These are phyloP conservation scores for Raffaelea arxii DNA, from an alignment of 2,329 filamentous ascomycete genomes.

Conservation along the genomic window DNA sequence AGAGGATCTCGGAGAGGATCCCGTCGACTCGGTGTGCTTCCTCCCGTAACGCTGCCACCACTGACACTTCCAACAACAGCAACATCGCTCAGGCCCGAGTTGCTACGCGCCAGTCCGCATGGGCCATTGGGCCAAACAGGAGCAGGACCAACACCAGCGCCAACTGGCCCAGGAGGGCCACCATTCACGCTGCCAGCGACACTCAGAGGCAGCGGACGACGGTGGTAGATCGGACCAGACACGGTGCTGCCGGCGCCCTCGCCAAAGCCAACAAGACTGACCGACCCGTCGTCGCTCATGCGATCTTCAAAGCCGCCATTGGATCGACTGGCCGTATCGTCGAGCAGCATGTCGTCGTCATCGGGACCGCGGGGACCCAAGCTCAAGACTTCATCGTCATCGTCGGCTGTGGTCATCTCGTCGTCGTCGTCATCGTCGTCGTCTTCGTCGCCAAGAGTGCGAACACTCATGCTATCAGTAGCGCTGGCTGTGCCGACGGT, in stretches of 20 bases:
- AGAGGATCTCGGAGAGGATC: constrained; percentile 4
- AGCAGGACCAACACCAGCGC: neutral
- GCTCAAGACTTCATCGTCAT: constrained; percentile 56
- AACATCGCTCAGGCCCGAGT: constrained; percentile 41
- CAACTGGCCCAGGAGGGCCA: constrained; percentile 17
- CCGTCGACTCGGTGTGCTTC: neutral
- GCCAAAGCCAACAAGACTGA: constrained; percentile 82
- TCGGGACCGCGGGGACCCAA: constrained; percentile 41
- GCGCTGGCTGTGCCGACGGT: constrained; percentile 88
- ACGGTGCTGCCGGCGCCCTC: constrained; percentile 83
- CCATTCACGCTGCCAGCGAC: constrained; percentile 18
- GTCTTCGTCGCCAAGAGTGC: constrained; percentile 38
- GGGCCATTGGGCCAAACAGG: neutral
- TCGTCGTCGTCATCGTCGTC: constrained; percentile 15
- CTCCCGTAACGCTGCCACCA: constrained; percentile 5
- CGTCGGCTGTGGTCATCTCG: constrained; percentile 22
- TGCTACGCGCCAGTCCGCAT: constrained; percentile 40
- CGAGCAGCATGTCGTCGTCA: constrained; percentile 28
- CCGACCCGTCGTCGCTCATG: constrained; percentile 76
- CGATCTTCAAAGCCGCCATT: constrained; percentile 52
- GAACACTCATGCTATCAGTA: constrained; percentile 65
- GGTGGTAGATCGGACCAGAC: constrained; percentile 63
- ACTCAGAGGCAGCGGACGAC: constrained; percentile 30
- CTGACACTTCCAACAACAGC: constrained; percentile 19
- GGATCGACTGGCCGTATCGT: constrained; percentile 39